Evolutionary conservation across 1,139 yeast genomes (phyloP).

Genomic region (Sporopachydermia cereana): DNA sequence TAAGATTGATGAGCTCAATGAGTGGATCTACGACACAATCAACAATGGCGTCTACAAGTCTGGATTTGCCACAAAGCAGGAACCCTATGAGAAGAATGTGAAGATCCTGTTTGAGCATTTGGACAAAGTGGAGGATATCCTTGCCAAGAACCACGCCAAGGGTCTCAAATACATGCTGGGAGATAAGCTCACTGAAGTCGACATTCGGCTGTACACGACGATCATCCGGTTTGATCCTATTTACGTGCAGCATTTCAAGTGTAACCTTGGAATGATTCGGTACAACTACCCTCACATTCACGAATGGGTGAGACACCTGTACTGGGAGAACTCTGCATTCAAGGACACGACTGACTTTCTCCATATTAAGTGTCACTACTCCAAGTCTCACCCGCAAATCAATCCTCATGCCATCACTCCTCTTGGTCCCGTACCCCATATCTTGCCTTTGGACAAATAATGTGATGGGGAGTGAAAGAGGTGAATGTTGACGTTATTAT

Average conservation of each 20-base stretch:
- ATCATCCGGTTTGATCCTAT: constrained; percentile 84
- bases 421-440: constrained; percentile 77
- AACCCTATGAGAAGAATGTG: constrained; percentile 69
- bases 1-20: constrained; percentile 65
- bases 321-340: constrained; percentile 76
- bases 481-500: too few relatives aligned
- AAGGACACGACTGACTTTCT: constrained; percentile 72
- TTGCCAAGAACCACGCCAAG: constrained; percentile 34
- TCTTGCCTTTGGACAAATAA: constrained; percentile 35
- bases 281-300: constrained; percentile 68
- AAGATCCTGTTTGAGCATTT: constrained; percentile 52
- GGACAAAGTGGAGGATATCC: constrained; percentile 62
- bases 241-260: constrained; percentile 89
- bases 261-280: constrained; percentile 76
- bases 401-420: constrained; percentile 84
- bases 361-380: constrained; percentile 85
- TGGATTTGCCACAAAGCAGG: constrained; percentile 82
- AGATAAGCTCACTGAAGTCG: constrained; percentile 74
- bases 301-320: constrained; percentile 70
- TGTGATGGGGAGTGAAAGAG: too few relatives aligned
- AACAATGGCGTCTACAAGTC: constrained; percentile 93
- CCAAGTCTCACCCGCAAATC: constrained; percentile 62
- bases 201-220: constrained; percentile 72
- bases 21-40: constrained; percentile 76
- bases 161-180: constrained; percentile 49